Base-by-base conservation (phyloP, 108 stramenopile genomes). In the Cyclostephanos invisitatus region DNA sequence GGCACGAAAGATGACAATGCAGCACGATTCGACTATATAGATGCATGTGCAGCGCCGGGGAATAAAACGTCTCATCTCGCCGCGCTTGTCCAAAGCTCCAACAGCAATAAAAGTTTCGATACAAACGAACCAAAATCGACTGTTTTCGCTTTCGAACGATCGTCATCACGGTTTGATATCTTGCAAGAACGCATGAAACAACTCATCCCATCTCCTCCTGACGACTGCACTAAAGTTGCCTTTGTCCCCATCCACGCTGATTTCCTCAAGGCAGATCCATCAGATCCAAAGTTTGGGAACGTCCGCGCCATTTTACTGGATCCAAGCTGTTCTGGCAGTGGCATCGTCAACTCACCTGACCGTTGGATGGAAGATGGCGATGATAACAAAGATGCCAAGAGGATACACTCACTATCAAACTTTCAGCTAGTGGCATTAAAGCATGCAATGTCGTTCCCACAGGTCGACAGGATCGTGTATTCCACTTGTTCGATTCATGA, bases 1-100 rank as follows among this genome's bases (percentile, higher is more conserved):
- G 70, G 72, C 38, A 40, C 78, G 49, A 80, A 64, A 1, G 57
- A 62, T 55, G 48, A 11, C 58, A 21, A 38, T 21, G 20, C 61
- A 32, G 7, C 48, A 32, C 29, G 70, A 7, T 82, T 75, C 24
- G 88, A 91, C 65, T 85, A 84, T 20, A 84, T 99, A 38, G 99
- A 99, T 81, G 99, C 99, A n/a, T 98, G 97, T 74, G 95, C 98
- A 14, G 98, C 99, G 28, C 99, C 99, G 2, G 99, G 99, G 0
- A 99, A 98, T 75, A 99, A 99, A 74, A 98, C 99, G 17, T 88
- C 91, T 64, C 99, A 99, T 81, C 86, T 97, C 59, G 97, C 98
- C n/a, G 86, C 97, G 12, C 66, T 97, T 50, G 55, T 97, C 21
- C 46, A 74, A 6, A 24, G 64, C 21, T 64, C 55, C 22, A 46